Evolutionary conservation across 108 stramenopile species (phyloP).

Genomic region (Cylindrotheca fusiformis): DNA sequence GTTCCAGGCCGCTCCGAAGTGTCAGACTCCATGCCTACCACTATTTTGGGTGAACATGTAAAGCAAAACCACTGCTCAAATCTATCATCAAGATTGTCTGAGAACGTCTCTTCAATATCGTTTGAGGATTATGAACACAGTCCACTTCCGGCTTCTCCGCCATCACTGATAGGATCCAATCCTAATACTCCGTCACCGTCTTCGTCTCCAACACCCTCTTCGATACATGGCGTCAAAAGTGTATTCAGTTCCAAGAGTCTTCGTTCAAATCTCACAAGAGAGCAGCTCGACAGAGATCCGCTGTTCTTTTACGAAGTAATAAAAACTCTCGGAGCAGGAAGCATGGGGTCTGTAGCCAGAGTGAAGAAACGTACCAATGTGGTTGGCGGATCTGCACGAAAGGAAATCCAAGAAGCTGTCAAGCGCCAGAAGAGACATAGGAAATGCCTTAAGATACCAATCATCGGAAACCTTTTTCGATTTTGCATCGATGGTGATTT

Average conservation of each 20-base stretch:
- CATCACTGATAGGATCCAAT: neutral
- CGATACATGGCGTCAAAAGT: too few species aligned
- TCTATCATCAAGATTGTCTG: too few species aligned
- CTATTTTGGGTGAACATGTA: too few species aligned
- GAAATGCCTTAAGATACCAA: constrained; percentile 21
- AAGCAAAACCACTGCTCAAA: too few species aligned
- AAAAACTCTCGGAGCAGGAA: constrained; percentile 41
- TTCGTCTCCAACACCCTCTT: too few species aligned
- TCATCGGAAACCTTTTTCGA: constrained; percentile 24
- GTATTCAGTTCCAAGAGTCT: constrained; percentile 11
- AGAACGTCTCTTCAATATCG: too few species aligned
- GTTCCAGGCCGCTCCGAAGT: too few species aligned
- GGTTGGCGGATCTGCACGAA: constrained; percentile 44
- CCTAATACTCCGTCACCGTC: too few species aligned
- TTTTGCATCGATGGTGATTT: constrained; percentile 24
- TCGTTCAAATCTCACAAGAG: constrained; percentile 26
- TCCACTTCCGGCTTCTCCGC: constrained; percentile 4
- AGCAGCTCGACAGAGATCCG: constrained; percentile 33
- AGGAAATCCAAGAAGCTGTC: constrained; percentile 23
- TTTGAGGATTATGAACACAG: too few species aligned
- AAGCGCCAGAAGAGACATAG: constrained; percentile 22
- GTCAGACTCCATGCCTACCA: too few species aligned
- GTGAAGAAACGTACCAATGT: constrained; percentile 31
- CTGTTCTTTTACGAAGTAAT: constrained; percentile 39
- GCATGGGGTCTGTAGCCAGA: constrained; percentile 48